Base-by-base conservation (phyloP, 768 basidiomycete species). In the Tulasnella sp. region DNA sequence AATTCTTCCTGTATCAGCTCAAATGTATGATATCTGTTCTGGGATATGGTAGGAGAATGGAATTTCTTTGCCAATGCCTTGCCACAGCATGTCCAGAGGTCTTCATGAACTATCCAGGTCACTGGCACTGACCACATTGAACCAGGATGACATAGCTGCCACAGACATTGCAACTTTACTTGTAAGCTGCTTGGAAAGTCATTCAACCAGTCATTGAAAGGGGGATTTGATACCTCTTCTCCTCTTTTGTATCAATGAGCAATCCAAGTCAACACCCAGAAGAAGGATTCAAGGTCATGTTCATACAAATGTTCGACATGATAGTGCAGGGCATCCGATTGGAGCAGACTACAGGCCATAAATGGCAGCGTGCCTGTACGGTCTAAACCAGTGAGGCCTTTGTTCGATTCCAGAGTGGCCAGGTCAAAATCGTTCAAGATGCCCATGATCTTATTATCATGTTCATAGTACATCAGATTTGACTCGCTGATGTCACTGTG, bases 401-500 rank as follows among this genome's bases (percentile, higher is more conserved):
- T 35, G 34, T 16, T 12, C 12, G 12, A 12, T 12, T 16, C 16
- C 12, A 35, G 12, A 35, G 34, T 35, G 34, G 34, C 34, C 34
- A 35, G 16, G 16, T 69, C 65, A 33, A 56, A 66, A 52, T 66
- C 62, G 16, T 57, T 61, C 25, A 69, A 47, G 13, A 67, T 52
- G 2, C 63, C 64, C 10, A 31, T 10, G 28, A 37, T 24, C 13
- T 49, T 50, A 19, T 49, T 28, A 28, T 55, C 19, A 10, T 45
- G 29, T 10, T n/a, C 40, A 50, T 61, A 50, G n/a, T 52, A 62
- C 64, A 65, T 66, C 3, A 66, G 45, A 50, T 68, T 67, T 10
- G 35, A 44, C 2, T 60, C 44, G 53, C 64, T 67, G 31, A 66
- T 63, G 43, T 67, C 65, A 3, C 58, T 53, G 28, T 69, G 66